Conservation (phyloP, 2,329 filamentous ascomycete species). For the Reticulascus tulasneorum region DNA sequence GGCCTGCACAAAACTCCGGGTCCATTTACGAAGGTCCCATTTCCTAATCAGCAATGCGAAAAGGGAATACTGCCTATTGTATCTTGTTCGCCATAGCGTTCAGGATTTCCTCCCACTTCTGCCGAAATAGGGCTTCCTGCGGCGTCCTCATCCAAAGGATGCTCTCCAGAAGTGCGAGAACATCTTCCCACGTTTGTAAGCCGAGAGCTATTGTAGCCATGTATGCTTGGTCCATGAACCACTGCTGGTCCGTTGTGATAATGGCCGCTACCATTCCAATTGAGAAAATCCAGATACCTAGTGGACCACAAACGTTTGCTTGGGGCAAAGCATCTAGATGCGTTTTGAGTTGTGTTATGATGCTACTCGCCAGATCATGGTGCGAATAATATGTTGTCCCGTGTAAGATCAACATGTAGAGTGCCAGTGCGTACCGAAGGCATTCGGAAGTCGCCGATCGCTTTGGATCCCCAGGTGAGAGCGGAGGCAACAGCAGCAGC, state of each 20-base stretch:
- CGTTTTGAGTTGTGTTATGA: constrained; percentile 25
- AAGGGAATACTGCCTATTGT: too few species aligned
- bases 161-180: constrained; percentile 13
- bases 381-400: constrained; percentile 55
- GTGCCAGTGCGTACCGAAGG: constrained; percentile 40
- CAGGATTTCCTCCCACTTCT: constrained; percentile 23
- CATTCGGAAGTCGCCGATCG: constrained; percentile 31
- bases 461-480: background rate
- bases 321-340: constrained; percentile 8
- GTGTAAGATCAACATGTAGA: constrained; percentile 52
- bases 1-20: too few species aligned
- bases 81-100: too few species aligned
- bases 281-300: constrained; percentile 38
- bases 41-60: too few species aligned
- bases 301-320: constrained; percentile 15
- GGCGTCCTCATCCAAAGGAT: constrained; percentile 25
- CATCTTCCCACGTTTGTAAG: constrained; percentile 7
- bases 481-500: constrained; percentile 29
- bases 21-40: too few species aligned
- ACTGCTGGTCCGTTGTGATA: constrained; percentile 21
- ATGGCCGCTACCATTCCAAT: constrained; percentile 34
- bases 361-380: constrained; percentile 29
- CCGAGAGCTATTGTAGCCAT: background rate
- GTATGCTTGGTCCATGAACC: constrained; percentile 23
- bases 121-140: constrained; percentile 18